phyloP scores from a whole-genome alignment of 78 protist genomes.

The Neovahlkampfia damariscottae region DNA sequence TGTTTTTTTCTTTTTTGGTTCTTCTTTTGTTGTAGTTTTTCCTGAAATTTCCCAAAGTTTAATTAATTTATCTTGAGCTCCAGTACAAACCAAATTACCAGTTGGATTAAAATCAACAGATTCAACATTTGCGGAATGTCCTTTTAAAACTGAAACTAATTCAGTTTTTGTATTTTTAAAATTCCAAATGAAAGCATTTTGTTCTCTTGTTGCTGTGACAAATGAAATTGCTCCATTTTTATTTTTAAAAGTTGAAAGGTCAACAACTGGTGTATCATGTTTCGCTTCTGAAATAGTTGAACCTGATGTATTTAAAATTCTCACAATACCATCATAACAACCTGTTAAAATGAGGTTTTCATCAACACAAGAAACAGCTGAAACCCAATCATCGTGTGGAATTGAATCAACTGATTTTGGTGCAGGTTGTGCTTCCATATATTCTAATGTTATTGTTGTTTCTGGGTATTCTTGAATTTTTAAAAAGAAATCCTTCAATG shows the following conservation, averaged over 20 bases:
- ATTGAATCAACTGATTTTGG: not conserved
- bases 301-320: not conserved
- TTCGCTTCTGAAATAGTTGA: not conserved
- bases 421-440: not conserved
- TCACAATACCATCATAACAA: not conserved
- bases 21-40: not conserved
- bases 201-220: not conserved
- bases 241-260: not conserved
- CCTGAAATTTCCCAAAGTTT: not conserved
- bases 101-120: conserved; percentile 1
- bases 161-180: not conserved
- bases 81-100: not conserved
- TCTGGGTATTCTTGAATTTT: not conserved
- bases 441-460: not conserved
- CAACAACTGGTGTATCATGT: not conserved
- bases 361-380: not conserved
- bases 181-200: not conserved
- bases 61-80: not conserved
- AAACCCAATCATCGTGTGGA: not conserved
- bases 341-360: not conserved
- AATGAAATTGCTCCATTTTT: not conserved
- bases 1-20: not conserved
- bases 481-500: not conserved
- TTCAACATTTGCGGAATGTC: not conserved
- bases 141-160: not conserved